These are phyloP conservation scores for Erythrobasidium hasegawianum DNA, from an alignment of 1,284 basidiomycete genomes.

Conservation along the genomic window DNA sequence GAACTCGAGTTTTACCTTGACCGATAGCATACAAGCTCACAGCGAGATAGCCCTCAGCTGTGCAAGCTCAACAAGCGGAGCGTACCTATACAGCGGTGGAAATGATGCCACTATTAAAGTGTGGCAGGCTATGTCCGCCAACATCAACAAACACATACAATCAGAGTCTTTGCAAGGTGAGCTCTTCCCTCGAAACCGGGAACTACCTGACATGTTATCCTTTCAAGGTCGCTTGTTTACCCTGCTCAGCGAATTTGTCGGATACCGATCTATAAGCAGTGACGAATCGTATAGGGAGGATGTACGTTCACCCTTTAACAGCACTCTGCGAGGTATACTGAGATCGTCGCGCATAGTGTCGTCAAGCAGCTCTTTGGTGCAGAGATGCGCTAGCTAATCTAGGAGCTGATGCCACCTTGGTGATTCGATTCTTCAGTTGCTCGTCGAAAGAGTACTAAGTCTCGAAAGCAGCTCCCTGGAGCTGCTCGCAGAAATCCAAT, in stretches of 20 bases:
- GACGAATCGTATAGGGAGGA: slow-evolving; percentile 69
- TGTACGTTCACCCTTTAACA: slow-evolving; percentile 41
- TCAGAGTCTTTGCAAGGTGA: slow-evolving; percentile 34
- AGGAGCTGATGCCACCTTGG: slow-evolving; percentile 71
- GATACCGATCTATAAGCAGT: slow-evolving; percentile 79
- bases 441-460: slow-evolving; percentile 50
- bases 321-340: neutral
- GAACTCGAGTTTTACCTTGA: slow-evolving; percentile 76
- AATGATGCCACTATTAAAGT: slow-evolving; percentile 50
- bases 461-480: slow-evolving; percentile 50
- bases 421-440: no score
- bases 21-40: slow-evolving; percentile 74
- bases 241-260: slow-evolving; percentile 78
- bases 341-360: slow-evolving; percentile 53
- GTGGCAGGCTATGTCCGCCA: slow-evolving; percentile 40
- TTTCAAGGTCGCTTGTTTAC: slow-evolving; percentile 53
- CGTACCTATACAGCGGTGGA: slow-evolving; percentile 34
- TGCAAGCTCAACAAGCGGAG: slow-evolving; percentile 50
- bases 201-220: no score
- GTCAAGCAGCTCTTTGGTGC: slow-evolving; percentile 85
- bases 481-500: slow-evolving; percentile 62
- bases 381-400: slow-evolving; percentile 79
- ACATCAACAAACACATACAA: slow-evolving; percentile 44
- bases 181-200: slow-evolving; percentile 47
- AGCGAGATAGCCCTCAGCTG: slow-evolving; percentile 74